These are phyloP conservation scores for Fusarium austroafricanum DNA, from an alignment of 2,329 filamentous ascomycete genomes.

Conservation along the genomic window DNA sequence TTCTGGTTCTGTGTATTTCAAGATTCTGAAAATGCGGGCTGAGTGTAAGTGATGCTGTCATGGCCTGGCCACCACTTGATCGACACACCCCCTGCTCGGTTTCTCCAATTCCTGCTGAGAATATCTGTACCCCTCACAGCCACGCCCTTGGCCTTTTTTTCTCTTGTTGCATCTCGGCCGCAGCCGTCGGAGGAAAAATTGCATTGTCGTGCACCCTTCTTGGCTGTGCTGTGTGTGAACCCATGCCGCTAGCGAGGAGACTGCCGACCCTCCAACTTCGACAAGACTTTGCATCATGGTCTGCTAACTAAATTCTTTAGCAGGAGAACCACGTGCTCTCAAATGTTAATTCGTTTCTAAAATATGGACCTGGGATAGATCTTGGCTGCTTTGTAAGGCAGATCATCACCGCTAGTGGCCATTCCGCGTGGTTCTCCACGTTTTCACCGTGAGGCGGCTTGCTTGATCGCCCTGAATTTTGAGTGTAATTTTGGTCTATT, in stretches of 20 bases:
- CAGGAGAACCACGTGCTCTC: constrained; percentile 11
- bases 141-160: constrained; percentile 5
- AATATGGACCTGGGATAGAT: not conserved
- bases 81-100: constrained; percentile 22
- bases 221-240: not conserved
- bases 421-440: constrained; percentile 12
- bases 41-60: constrained; percentile 13
- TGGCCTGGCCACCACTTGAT: not conserved
- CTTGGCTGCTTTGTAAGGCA: not conserved
- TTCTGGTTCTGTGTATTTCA: not conserved
- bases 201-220: not conserved
- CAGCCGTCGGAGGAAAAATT: constrained; percentile 32
- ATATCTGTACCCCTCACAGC: constrained; percentile 14
- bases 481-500: constrained; percentile 7
- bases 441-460: constrained; percentile 3
- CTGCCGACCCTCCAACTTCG: not conserved
- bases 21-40: not conserved
- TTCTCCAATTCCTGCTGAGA: constrained; percentile 28
- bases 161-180: constrained; percentile 33
- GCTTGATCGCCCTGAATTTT: constrained; percentile 24
- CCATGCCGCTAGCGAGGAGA: constrained; percentile 3
- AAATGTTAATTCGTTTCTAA: not conserved
- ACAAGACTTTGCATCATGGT: constrained; percentile 16
- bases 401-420: constrained; percentile 10
- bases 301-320: constrained; percentile 11